Evolutionary conservation across 2,329 filamentous ascomycete genomes (phyloP).

Genomic region (Metarhizium robertsii): DNA sequence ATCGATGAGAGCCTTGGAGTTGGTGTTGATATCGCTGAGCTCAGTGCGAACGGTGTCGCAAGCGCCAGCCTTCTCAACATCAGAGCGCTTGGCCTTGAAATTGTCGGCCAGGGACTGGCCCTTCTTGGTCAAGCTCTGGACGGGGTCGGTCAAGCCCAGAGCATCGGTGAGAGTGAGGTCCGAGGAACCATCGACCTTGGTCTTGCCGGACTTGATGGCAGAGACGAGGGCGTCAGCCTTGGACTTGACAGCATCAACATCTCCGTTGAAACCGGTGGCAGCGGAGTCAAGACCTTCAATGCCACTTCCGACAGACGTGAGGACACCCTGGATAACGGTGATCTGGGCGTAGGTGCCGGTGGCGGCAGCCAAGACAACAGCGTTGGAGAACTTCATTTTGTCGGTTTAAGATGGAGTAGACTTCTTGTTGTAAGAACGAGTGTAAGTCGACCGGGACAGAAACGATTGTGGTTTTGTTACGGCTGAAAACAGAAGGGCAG

Average conservation of each 20-base stretch:
- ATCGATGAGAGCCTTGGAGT: conserved; percentile 19
- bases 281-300: conserved; percentile 14
- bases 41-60: conserved; percentile 17
- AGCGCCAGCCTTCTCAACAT: conserved; percentile 17
- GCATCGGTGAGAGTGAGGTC: conserved; percentile 10
- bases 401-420: background rate
- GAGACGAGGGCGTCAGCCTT: conserved; percentile 13
- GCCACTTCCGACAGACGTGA: background rate
- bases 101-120: conserved; percentile 14
- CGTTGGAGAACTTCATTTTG: conserved; percentile 12
- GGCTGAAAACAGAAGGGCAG: conserved; percentile 1
- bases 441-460: conserved; percentile 4
- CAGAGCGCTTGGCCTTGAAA: conserved; percentile 18
- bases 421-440: conserved; percentile 6
- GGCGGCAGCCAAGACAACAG: conserved; percentile 8
- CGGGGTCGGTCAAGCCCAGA: conserved; percentile 9
- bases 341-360: conserved; percentile 10
- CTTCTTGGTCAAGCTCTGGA: conserved; percentile 15
- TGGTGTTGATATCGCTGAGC: conserved; percentile 14
- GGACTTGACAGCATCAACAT: conserved; percentile 10
- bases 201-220: conserved; percentile 10
- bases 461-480: conserved; percentile 1
- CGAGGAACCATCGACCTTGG: conserved; percentile 8
- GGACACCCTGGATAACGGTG: conserved; percentile 6
- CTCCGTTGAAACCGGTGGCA: conserved; percentile 15